A percentile compares a stretch with the other conserved stretches of the same genome.
Conservation (phyloP, 2,329 filamentous ascomycete genomes). For the Botrytis hyacinthi region DNA sequence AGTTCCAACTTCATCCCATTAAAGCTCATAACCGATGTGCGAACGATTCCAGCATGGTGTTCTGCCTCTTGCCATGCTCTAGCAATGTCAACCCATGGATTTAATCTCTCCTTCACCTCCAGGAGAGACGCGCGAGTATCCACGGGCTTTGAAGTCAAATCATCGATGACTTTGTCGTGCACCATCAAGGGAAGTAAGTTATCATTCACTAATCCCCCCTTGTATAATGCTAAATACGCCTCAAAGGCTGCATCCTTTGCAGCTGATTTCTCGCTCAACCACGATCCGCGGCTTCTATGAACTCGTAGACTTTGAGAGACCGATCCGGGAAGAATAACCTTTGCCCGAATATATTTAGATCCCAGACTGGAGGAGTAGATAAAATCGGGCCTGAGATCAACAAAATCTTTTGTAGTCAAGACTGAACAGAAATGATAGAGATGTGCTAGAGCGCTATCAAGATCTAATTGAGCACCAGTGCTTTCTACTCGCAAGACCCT, state of each 20-base stretch:
- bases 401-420: constrained; percentile 53
- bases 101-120: constrained; percentile 37
- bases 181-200: constrained; percentile 64
- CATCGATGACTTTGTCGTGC: constrained; percentile 39
- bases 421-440: constrained; percentile 77
- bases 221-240: constrained; percentile 69
- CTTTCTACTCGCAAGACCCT: constrained; percentile 44
- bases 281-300: constrained; percentile 52
- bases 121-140: constrained; percentile 43
- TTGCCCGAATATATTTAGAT: constrained; percentile 48
- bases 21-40: constrained; percentile 11
- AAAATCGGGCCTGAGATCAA: constrained; percentile 68
- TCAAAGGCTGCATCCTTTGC: constrained; percentile 73
- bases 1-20: constrained; percentile 24
- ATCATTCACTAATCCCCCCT: constrained; percentile 71
- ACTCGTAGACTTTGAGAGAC: constrained; percentile 61
- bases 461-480: constrained; percentile 64
- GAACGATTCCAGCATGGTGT: constrained; percentile 56
- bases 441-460: constrained; percentile 72
- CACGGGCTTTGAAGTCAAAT: constrained; percentile 55
- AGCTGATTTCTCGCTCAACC: constrained; percentile 63
- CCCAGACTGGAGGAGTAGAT: constrained; percentile 45
- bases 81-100: constrained; percentile 43
- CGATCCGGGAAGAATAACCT: constrained; percentile 68
- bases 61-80: constrained; percentile 53